phyloP scores from a whole-genome alignment of 2,329 filamentous ascomycete species.

The Fusarium zealandicum region DNA sequence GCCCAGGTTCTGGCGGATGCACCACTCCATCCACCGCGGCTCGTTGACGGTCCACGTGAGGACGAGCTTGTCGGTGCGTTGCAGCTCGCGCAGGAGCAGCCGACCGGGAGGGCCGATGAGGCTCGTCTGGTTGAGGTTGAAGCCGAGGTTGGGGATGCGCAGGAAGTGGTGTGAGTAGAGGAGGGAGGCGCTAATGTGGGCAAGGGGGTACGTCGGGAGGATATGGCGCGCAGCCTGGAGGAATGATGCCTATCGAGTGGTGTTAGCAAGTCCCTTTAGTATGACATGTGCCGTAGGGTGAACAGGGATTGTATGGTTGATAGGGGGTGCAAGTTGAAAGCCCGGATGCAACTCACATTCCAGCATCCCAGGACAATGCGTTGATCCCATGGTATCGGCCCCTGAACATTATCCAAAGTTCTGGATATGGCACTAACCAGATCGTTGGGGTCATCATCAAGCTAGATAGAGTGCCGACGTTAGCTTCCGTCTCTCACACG shows the following conservation, averaged over 20 bases:
- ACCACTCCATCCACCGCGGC: conserved; percentile 81
- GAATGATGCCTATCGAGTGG: conserved; percentile 65
- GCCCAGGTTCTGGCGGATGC: conserved; percentile 55
- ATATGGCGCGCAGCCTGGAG: conserved; percentile 67
- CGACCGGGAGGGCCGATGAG: conserved; percentile 73
- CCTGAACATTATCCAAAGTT: conserved; percentile 63
- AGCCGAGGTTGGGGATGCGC: conserved; percentile 68
- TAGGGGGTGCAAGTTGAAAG: background rate
- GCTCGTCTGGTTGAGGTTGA: conserved; percentile 77
- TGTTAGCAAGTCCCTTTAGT: background rate
- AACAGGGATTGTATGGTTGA: background rate
- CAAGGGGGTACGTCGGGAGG: conserved; percentile 68
- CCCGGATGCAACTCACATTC: conserved; percentile 60
- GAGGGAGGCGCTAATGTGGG: conserved; percentile 73
- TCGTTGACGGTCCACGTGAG: conserved; percentile 90
- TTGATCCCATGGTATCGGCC: conserved; percentile 68
- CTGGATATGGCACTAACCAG: conserved; percentile 74
- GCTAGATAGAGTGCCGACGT: conserved; percentile 54
- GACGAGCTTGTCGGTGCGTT: conserved; percentile 59
- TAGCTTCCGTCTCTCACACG: conserved; percentile 12
- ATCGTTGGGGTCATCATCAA: conserved; percentile 72
- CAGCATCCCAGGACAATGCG: conserved; percentile 84
- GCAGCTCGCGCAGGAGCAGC: conserved; percentile 70
- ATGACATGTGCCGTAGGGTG: background rate
- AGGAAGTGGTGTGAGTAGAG: conserved; percentile 77